Conservation (phyloP, 768 basidiomycete species). For the Calocera viscosa region DNA sequence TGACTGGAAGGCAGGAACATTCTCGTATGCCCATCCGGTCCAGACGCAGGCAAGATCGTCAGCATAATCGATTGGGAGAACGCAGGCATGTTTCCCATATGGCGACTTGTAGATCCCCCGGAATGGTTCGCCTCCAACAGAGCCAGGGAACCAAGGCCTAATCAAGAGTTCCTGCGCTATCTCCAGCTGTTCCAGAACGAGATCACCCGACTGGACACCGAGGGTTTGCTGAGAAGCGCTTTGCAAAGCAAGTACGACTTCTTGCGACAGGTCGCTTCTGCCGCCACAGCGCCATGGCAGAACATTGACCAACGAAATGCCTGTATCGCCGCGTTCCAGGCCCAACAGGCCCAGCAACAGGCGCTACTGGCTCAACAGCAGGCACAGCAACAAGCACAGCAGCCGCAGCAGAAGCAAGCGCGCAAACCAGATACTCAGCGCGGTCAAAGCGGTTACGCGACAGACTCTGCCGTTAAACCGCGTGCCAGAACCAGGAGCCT, state of each 20-base stretch:
- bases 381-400: too few relatives aligned
- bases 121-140: not conserved
- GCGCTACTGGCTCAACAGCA: too few relatives aligned
- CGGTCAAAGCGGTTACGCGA: too few relatives aligned
- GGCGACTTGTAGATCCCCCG: not conserved
- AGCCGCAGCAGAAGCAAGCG: too few relatives aligned
- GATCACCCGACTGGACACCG: not conserved
- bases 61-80: not conserved
- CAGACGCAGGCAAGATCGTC: not conserved
- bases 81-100: not conserved
- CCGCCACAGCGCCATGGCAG: not conserved
- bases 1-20: not conserved
- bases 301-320: not conserved
- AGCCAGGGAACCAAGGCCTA: not conserved
- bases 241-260: not conserved
- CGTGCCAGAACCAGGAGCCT: too few relatives aligned
- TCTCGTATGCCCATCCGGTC: not conserved
- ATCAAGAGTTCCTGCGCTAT: not conserved
- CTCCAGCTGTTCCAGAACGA: not conserved
- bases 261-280: not conserved
- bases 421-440: too few relatives aligned
- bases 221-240: not conserved
- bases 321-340: not conserved
- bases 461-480: too few relatives aligned
- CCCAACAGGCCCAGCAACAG: not conserved